Conservation (phyloP, 176 grass and related monocot genomes). For the maize (Zea mays) region Zm-B73-REFERENCE-NAM-5.0 NC_050102.1:182801501-182802000, state of each 20-base stretch:
- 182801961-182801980: neutral
- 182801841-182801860: neutral
- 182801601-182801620: neutral
- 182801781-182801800: neutral
- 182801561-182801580: neutral
- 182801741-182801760: neutral
- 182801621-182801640: neutral
- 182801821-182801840: no score
- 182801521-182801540: no score
- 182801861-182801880: neutral
- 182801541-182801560: no score
- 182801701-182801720: conserved; percentile 3
- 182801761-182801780: conserved; percentile 7
- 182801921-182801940: neutral
- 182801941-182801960: neutral
- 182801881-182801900: conserved; percentile 30
- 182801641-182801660: neutral
- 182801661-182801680: neutral
- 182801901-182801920: neutral
- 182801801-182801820: neutral
- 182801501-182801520: no score
- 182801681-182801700: neutral
- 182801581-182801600: neutral
- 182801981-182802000: neutral
- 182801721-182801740: neutral